phyloP scores from a whole-genome alignment of 345 rosid species.

The Microthlaspi erraticum region DNA sequence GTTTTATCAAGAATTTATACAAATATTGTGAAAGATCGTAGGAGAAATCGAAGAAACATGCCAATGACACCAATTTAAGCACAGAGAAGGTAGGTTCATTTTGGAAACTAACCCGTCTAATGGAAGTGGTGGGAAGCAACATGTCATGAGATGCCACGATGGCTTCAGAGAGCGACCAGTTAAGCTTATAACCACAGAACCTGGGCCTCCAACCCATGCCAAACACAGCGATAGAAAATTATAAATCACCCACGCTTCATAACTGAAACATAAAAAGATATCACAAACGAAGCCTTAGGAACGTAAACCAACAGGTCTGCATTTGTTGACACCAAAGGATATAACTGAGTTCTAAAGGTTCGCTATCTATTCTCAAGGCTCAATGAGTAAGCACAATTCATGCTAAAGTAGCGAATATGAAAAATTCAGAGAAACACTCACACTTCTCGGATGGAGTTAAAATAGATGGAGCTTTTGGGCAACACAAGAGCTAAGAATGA shows the following conservation, averaged over 20 bases:
- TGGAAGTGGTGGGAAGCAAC: constrained; percentile 86
- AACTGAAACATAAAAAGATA: constrained; percentile 56
- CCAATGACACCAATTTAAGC: neutral
- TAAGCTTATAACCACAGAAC: constrained; percentile 89
- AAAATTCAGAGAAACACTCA: constrained; percentile 53
- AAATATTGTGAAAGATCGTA: neutral
- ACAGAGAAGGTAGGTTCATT: constrained; percentile 2
- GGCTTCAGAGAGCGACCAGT: constrained; percentile 88
- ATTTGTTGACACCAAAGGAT: constrained; percentile 17
- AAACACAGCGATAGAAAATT: constrained; percentile 90
- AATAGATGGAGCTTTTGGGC: constrained; percentile 78
- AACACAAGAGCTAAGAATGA: constrained; percentile 86
- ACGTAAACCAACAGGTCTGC: constrained; percentile 24
- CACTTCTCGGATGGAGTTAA: constrained; percentile 97
- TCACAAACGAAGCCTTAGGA: neutral
- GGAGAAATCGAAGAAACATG: constrained; percentile 1
- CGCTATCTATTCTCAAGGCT: neutral
- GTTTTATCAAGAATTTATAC: neutral
- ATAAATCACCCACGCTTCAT: constrained; percentile 99
- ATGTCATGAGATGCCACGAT: constrained; percentile 81
- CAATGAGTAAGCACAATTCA: neutral
- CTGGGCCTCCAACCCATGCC: constrained; percentile 99
- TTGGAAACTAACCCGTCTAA: constrained; percentile 80
- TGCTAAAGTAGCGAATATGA: neutral
- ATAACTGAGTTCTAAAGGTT: neutral